Evolutionary conservation across 768 basidiomycete genomes (phyloP), one percentile per base, ranked within the genome.

Genomic region (Boletus huronensis): DNA sequence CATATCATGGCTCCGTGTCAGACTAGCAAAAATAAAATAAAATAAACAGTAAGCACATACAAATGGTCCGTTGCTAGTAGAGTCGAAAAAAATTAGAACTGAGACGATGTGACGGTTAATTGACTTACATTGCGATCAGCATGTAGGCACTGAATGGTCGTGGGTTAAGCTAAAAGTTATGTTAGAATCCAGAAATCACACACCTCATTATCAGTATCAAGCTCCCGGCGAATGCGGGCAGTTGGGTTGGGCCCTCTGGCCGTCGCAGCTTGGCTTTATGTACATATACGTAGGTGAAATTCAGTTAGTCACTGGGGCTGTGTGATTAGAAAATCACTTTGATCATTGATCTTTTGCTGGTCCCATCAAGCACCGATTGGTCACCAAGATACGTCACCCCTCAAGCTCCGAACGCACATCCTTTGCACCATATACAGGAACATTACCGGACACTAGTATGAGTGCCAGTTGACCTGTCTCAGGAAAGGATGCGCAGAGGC

Each of bases 31-130:
- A 17, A 32, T 1, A 21, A 17, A 21, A 17, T 1, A 26, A 40
- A 3, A 21, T 17, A 13, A 31, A 19, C 23, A 6, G 17, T 45
- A 17, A 19, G 26, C 3, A 42, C 57, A 23, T 43, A 64, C 62
- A 31, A 60, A 60, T 2, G 61, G 53, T 8, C 36, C 58, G 7
- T 58, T 61, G 4, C 48, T 62, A 25, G 5, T 17, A 13, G 6
- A 32, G 14, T 0, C 9, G 0, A 2, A 9, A 14, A 29, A 6
- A n/a, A n/a, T 25, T 25, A 48, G 32, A 25, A 11, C 1, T 23
- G 21, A 17, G 9, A 23, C 9, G 3, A 2, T 17, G 10, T 11
- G 11, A 23, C 0, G 10, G 16, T 38, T 14, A 31, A 14, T 3
- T 21, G 13, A 28, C 51, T 49, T 10, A 52, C 48, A 11, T 13